A percentile compares a stretch with the other conserved stretches of the same genome.
Evolutionary conservation across 2,329 filamentous ascomycete genomes (phyloP).

Genomic region (Exophiala aquamarina): DNA sequence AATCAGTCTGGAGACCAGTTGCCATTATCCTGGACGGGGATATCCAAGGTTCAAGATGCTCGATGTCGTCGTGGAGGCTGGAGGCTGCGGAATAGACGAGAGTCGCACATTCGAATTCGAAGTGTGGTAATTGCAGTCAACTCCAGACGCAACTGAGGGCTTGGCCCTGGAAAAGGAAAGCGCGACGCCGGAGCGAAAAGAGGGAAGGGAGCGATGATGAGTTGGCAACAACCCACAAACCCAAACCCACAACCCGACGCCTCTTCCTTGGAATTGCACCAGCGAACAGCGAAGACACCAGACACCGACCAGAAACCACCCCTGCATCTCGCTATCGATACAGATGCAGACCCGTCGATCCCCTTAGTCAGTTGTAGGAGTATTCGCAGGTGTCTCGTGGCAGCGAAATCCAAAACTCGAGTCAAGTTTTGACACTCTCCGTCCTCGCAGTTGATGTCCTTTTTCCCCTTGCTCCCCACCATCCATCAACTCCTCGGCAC

Average conservation of each 20-base stretch:
- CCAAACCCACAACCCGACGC: neutral
- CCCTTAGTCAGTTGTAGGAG: too few species aligned
- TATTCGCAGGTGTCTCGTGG: too few species aligned
- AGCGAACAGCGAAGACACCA: neutral
- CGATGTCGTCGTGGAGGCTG: slow-evolving; percentile 1
- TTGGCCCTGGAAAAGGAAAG: neutral
- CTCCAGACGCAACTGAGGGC: too few species aligned
- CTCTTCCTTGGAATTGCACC: neutral
- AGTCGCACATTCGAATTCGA: neutral
- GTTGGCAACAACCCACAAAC: neutral
- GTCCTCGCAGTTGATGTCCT: too few species aligned
- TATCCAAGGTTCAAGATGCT: neutral
- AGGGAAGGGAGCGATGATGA: neutral
- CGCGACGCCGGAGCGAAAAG: neutral
- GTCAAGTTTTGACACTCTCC: too few species aligned
- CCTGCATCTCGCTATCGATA: neutral
- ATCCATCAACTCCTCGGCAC: too few species aligned
- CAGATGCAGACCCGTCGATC: neutral
- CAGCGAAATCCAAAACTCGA: too few species aligned
- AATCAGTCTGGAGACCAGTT: slow-evolving; percentile 5
- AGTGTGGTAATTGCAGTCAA: neutral
- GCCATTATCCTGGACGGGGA: slow-evolving; percentile 13
- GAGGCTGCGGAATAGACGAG: neutral
- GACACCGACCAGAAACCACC: neutral
- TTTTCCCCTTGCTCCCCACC: too few species aligned